These are phyloP conservation scores for Tuber borchii DNA, from an alignment of 495 filamentous ascomycete species.

Conservation along the genomic window DNA sequence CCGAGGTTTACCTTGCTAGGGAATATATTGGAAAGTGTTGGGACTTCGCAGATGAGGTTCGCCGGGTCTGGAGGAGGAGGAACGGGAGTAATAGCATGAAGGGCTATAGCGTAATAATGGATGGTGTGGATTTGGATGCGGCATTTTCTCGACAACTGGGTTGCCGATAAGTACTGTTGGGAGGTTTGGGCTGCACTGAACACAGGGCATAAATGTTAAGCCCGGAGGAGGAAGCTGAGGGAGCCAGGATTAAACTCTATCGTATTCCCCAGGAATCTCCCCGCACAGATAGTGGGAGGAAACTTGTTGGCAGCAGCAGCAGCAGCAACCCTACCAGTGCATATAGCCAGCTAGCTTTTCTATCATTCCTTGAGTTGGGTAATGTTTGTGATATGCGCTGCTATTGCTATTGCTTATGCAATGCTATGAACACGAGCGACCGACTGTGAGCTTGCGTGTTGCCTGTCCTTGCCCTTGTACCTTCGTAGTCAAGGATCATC, in stretches of 20 bases:
- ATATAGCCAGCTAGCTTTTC: background rate
- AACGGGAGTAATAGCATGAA: background rate
- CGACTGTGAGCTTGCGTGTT: background rate
- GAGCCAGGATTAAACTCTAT: background rate
- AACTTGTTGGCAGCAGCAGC: background rate
- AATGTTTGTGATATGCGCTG: conserved; percentile 1
- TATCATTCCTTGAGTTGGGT: background rate
- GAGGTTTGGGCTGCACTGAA: background rate
- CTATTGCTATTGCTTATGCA: background rate
- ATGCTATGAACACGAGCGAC: background rate
- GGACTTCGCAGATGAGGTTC: background rate
- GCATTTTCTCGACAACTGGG: background rate
- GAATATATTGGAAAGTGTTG: background rate
- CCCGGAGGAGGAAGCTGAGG: background rate
- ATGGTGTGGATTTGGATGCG: background rate
- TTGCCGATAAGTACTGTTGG: background rate
- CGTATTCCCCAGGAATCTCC: background rate
- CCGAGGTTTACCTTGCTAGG: background rate
- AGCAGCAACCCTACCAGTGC: background rate
- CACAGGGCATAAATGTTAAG: background rate
- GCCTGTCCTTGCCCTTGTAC: background rate
- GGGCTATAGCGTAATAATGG: conserved; percentile 1
- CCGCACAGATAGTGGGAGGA: background rate
- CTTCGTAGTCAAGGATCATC: background rate
- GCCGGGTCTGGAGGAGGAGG: background rate